Base-by-base conservation (phyloP, 2,329 filamentous ascomycete species). In the Colletotrichum falcatum region DNA sequence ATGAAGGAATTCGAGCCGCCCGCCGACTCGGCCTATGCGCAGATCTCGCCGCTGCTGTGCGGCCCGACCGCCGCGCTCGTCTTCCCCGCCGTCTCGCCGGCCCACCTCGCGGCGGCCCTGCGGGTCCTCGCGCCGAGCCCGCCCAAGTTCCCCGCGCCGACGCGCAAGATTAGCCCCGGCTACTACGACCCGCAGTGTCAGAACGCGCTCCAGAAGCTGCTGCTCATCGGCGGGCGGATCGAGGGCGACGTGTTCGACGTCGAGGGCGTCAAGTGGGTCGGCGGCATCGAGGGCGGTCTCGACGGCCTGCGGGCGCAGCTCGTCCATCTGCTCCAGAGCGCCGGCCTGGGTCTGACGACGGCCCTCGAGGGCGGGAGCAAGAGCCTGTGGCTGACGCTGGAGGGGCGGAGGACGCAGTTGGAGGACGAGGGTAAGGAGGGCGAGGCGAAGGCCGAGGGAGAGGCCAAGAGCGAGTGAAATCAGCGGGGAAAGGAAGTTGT, bases 351-450 rank as follows among this genome's bases (percentile, higher is more conserved):
- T 69, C 81, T 99, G 65, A 93, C 94, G 30, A 90, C 83, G 73
- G 88, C 91, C n/a, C 83, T 99, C 75, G 94, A 97, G 80, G 90
- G 92, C 65, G 90, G 93, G 59, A 87, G 91, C 71, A 94, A 91
- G 86, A 95, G 89, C 78, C 79, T 99, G 75, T 98, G 95, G 87
- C 87, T 97, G 72, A 94, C 95, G 16, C 84, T 99, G 76, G 95
- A 98, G 85, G 90, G 93, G 59, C 87, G 95, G 79, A 90, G 91
- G 81, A 89, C 85, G 59, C 92, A 95, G 83, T 81, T 99, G 79
- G 94, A 98, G 77, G 92, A 95, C 49, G 75, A 77, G 72, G 76
- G 75, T 12, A 71, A 71, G 56, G 65, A 65, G 48, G 46, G 53
- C 8, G 46, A 61, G 65, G 77, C 42, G 63, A 77, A 78, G 67